Evolutionary conservation across 306 rosid genomes (phyloP), one percentile per base, ranked within the genome.

Genomic region (Ormosia emarginata): DNA sequence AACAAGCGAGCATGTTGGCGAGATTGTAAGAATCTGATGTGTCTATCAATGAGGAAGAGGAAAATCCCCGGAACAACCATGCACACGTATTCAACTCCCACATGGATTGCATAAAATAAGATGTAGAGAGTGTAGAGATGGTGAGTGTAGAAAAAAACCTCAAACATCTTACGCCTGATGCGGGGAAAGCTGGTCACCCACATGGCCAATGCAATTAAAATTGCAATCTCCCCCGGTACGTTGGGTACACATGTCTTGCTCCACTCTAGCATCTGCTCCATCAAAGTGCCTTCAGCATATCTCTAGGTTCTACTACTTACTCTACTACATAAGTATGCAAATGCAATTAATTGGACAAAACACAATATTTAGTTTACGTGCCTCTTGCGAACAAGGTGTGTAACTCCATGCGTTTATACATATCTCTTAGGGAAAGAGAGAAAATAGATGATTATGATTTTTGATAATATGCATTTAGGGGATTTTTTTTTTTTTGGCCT

Each of bases 131-230:
- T 14, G 78, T 93, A 93, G 58, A 91, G 90, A 39, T 90, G 88
- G 75, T 93, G 97, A 4, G 89, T 87, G 87, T 93, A 93, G 78
- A 77, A 93, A 87, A 93, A 93, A 6, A 93, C 81, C 74, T 93
- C 94, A 62, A 85, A 93, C 90, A 85, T 89, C 78, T 88, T 90
- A 12, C 89, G 86, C 72, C 98, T 79, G 0, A 90, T 70, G 0
- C 87, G 43, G 0, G 80, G 43, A 50, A 90, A 7, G 81, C 93
- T 90, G 0, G 98, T 86, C 6, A 85, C 80, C 97, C 94, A 89
- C 77, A 91, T 90, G 1, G 47, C 84, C 15, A 88, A 36, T 5
- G 92, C 97, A 17, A 90, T 71, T 47, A 69, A 18, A 14, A 73
- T 85, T 56, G 94, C 93, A 12, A 89, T 85, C 80, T 62, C 83